phyloP scores from a whole-genome alignment of 805 yeast genomes.

The Metschnikowia cerradonensis region DNA sequence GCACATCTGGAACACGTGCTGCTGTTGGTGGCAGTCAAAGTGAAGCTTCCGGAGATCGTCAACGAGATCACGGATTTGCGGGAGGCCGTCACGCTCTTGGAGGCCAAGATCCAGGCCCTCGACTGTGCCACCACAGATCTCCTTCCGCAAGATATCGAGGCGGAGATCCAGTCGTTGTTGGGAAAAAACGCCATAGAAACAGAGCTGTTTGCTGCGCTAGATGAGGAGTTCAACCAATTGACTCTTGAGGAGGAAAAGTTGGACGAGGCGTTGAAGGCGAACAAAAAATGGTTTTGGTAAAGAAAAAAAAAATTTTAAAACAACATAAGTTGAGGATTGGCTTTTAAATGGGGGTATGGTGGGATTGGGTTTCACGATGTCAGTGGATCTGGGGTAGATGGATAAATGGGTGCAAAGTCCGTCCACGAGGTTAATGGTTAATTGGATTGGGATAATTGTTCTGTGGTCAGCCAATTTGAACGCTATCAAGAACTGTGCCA shows the following conservation, averaged over 20 bases:
- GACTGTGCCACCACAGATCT: conserved; percentile 18
- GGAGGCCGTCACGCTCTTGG: conserved; percentile 35
- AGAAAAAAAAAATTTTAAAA: no score
- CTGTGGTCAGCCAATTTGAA: no score
- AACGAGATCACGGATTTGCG: conserved; percentile 69
- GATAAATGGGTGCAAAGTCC: no score
- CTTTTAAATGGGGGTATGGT: no score
- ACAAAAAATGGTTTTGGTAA: conserved; percentile 30
- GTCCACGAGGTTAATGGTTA: no score
- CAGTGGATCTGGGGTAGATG: no score
- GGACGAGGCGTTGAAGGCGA: conserved; percentile 20
- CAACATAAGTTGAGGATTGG: no score
- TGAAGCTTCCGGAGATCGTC: conserved; percentile 65
- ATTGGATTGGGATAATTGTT: no score
- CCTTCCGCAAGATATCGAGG: conserved; percentile 38
- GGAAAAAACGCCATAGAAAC: conserved; percentile 35
- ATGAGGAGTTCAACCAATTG: conserved; percentile 32
- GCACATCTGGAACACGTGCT: conserved; percentile 87
- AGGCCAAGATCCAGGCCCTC: conserved; percentile 36
- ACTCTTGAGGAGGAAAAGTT: conserved; percentile 25
- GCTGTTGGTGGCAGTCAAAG: conserved; percentile 76
- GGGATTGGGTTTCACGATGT: no score
- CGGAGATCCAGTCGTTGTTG: conserved; percentile 33
- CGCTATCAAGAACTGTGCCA: no score
- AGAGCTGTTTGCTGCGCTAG: conserved; percentile 36